Base-by-base conservation (phyloP, 2,329 filamentous ascomycete species). In the Cladosporium colombiae region DNA sequence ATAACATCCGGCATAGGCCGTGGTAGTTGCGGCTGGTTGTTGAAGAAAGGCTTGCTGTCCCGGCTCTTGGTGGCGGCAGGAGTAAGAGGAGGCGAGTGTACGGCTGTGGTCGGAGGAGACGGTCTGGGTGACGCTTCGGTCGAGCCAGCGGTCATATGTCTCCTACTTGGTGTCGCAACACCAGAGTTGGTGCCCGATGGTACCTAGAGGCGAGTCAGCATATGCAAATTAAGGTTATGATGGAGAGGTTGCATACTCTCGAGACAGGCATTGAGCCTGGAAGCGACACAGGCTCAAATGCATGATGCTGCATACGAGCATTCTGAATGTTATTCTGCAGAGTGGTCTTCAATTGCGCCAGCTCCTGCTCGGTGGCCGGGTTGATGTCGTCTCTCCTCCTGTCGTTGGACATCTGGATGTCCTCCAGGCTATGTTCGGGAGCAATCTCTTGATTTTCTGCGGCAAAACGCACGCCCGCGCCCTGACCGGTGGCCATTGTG, bases 201-300 rank as follows among this genome's bases (percentile, higher is more conserved):
- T 33, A 81, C 80, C 80, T 82, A 11, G 69, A 35, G 25, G 53
- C 52, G 29, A 68, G 35, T 67, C 70, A 62, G 68, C 57, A 60
- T 66, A 31, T 27, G 67, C 46, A 71, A 69, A 44, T 70, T 66
- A 37, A 27, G 67, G 62, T 37, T 29, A 13, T 25, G 53, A 27
- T 53, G 21, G n/a, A 35, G 27, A 49, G 23, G 61, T 71, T 85
- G 16, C 90, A 79, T 88, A 94, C 92, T 80, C 91, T 86, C 55
- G 92, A 94, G 35, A 87, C 85, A 44, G 95, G 94, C 67, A 97
- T 84, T 44, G 95, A 98, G 73, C 88, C 84, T 21, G 95, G 95
- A 62, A 98, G 83, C 40, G 95, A 98, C 69, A 97, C 89, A 37
- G 94, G 90, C 76, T 97, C 93, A 74, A 93, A 98, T 52, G 90